Base-by-base conservation (phyloP, 2,329 filamentous ascomycete species). In the Cryphonectria carpinicola region DNA sequence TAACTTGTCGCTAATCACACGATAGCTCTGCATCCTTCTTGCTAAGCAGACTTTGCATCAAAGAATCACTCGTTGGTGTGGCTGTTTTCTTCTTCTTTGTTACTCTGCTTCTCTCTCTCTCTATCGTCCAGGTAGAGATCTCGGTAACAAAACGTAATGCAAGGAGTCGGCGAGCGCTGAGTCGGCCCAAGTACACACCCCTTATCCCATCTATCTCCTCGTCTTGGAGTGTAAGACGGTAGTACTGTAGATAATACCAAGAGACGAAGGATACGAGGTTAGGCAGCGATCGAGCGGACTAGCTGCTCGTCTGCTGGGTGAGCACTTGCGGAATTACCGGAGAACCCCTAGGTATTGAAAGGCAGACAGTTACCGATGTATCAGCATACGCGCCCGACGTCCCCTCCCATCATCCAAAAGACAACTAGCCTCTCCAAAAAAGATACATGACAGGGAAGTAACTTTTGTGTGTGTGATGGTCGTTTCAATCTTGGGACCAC, bases 21-120 rank as follows among this genome's bases (percentile, higher is more conserved):
- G 54, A 58, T 58, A 58, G 54, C 54, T 58, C 54, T 35, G 54
- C 54, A 58, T 58, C 54, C 54, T 58, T 7, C 54, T 32, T 58
- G 54, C 54, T 58, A 3, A 32, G 54, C 54, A 32, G 17, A 32
- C 28, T 19, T 28, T 6, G 35, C 54, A 58, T 32, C 7, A 58
- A 58, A 58, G 54, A 14, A 58, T 14, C 11, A 4, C 28, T 19
- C 3, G 14, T 58, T 58, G 25, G 25, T 58, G 54, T 58, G 54
- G 25, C 28, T 32, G 32, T 32, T 32, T 32, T 32, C 32, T 32
- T 32, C 32, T 32, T 32, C 32, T 32, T 32, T 4, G 2, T 32
- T 32, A 1, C 32, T 32, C 3, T 32, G 2, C 2, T 58, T 32
- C 17, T 14, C 25, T 49, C 22, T 39, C 46, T 49, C 46, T 22